Evolutionary conservation across 768 basidiomycete genomes (phyloP).

Genomic region (Russula abietina): DNA sequence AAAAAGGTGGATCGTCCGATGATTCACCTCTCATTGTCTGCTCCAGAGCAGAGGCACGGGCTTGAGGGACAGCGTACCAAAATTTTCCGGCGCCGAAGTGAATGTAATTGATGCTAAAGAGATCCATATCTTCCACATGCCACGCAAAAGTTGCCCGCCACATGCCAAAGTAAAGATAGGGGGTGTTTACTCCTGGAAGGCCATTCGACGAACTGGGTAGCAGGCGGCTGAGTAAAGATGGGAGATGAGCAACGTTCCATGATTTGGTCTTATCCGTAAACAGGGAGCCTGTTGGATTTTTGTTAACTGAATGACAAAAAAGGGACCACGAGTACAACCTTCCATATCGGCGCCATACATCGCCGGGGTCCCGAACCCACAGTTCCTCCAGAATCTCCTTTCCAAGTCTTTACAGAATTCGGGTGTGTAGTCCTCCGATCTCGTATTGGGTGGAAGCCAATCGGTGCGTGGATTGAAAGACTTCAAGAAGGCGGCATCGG

Average conservation of each 20-base stretch:
- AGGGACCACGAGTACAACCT: constrained; percentile 44
- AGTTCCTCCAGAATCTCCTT: constrained; percentile 86
- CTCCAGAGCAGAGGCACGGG: constrained; percentile 75
- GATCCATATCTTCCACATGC: constrained; percentile 99
- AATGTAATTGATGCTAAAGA: constrained; percentile 98
- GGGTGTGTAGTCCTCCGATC: constrained; percentile 70
- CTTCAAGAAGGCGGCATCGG: constrained; percentile 53
- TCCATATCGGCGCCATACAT: constrained; percentile 98
- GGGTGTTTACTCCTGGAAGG: constrained; percentile 93
- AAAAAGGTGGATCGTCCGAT: background rate
- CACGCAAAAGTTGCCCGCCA: constrained; percentile 98
- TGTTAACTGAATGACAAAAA: background rate
- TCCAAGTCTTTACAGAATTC: constrained; percentile 87
- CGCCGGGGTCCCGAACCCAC: constrained; percentile 80
- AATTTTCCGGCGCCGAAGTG: constrained; percentile 97
- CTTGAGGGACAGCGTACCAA: constrained; percentile 96
- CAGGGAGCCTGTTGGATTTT: constrained; percentile 43
- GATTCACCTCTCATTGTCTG: constrained; percentile 75
- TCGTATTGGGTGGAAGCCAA: constrained; percentile 78
- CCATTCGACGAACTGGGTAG: constrained; percentile 60
- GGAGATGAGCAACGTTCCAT: constrained; percentile 95
- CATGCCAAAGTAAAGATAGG: constrained; percentile 98
- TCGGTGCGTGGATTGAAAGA: constrained; percentile 64
- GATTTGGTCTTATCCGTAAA: constrained; percentile 68
- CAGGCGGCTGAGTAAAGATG: constrained; percentile 78